A percentile compares a stretch with the other conserved stretches of the same genome.
phyloP scores from a whole-genome alignment of 495 filamentous ascomycete species.

The Penicillium desertorum region DNA sequence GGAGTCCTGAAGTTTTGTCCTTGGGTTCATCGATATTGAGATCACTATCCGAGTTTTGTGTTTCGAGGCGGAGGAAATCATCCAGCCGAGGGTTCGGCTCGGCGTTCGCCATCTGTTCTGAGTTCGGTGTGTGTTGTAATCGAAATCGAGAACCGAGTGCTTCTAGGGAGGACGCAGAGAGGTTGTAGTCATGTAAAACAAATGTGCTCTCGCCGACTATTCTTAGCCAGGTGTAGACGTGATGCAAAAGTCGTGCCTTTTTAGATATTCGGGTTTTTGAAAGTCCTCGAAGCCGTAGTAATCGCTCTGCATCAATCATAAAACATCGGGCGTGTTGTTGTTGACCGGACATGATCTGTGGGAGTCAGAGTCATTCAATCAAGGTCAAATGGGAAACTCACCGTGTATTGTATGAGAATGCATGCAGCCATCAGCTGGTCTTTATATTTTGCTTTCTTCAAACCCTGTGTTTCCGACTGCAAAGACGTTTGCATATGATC shows the following conservation, averaged over 20 bases:
- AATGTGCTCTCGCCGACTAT: slow-evolving; percentile 41
- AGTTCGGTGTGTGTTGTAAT: neutral
- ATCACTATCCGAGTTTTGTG: slow-evolving; percentile 32
- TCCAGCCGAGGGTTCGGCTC: slow-evolving; percentile 31
- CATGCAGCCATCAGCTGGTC: slow-evolving; percentile 43
- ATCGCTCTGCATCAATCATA: slow-evolving; percentile 35
- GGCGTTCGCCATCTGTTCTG: neutral
- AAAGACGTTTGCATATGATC: slow-evolving; percentile 37
- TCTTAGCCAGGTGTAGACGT: slow-evolving; percentile 39
- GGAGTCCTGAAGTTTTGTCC: slow-evolving; percentile 25
- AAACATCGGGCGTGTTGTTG: slow-evolving; percentile 37
- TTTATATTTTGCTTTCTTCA: slow-evolving; percentile 42
- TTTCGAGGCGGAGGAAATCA: slow-evolving; percentile 36
- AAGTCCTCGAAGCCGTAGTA: slow-evolving; percentile 32
- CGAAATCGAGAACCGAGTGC: slow-evolving; percentile 21
- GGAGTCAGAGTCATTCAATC: neutral
- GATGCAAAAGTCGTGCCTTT: slow-evolving; percentile 36
- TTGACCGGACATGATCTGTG: slow-evolving; percentile 34
- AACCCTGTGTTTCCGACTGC: slow-evolving; percentile 28
- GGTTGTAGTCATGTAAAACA: slow-evolving; percentile 34
- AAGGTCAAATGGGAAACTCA: slow-evolving; percentile 10
- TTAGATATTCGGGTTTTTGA: slow-evolving; percentile 37
- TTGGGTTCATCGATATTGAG: slow-evolving; percentile 40
- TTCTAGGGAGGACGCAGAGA: slow-evolving; percentile 28
- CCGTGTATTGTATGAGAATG: slow-evolving; percentile 34